Evolutionary conservation across 176 grass and related monocot genomes (phyloP).

Genomic region (Lolium rigidum): DNA sequence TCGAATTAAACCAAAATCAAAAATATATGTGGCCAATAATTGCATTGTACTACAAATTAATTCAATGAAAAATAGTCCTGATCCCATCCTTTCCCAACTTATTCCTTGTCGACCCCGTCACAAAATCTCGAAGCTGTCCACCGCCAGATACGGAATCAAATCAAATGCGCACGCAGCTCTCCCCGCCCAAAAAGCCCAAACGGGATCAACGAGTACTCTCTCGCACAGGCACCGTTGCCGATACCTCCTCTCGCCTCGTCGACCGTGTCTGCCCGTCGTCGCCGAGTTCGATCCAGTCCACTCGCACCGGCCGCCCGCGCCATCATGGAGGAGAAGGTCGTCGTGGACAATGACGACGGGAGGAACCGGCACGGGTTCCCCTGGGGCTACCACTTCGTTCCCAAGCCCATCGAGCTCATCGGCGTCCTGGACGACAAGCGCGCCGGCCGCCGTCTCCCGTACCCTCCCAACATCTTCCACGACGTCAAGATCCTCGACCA

Average conservation of each 20-base stretch:
- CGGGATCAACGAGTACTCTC: neutral
- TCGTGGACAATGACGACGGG: neutral
- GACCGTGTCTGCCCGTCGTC: neutral
- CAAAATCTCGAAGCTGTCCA: too few species aligned
- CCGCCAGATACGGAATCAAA: neutral
- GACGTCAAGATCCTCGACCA: neutral
- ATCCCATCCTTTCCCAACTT: too few species aligned
- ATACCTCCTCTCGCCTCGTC: neutral
- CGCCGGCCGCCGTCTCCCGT: neutral
- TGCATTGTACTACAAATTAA: too few species aligned
- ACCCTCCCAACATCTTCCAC: neutral
- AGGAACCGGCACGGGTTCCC: slow-evolving; percentile 38
- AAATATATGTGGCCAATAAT: too few species aligned
- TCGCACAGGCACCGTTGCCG: neutral
- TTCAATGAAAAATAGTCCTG: too few species aligned
- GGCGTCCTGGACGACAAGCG: neutral
- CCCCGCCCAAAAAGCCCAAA: neutral
- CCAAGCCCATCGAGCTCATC: neutral
- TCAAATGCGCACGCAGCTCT: neutral
- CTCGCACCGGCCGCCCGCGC: neutral
- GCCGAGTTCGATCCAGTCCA: neutral
- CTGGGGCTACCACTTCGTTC: slow-evolving; percentile 25
- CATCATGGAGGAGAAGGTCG: neutral
- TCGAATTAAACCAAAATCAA: too few species aligned
- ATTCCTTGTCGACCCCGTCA: too few species aligned